These are phyloP conservation scores for Albifimbria verrucaria DNA, from an alignment of 2,329 filamentous ascomycete species.

Conservation along the genomic window DNA sequence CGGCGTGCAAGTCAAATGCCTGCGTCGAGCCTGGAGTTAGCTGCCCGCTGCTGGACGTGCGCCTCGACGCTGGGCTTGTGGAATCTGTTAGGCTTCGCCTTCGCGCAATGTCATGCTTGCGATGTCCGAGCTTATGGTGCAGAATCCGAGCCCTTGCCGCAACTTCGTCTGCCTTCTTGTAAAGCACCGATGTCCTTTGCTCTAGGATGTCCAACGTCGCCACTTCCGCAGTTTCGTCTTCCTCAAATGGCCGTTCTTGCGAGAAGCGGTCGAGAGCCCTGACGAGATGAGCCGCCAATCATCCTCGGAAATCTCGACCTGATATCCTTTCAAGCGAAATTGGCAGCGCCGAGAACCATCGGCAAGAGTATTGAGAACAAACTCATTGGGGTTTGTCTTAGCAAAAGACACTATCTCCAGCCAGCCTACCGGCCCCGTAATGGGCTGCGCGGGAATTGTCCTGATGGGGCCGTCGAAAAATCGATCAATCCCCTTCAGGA, in stretches of 20 bases:
- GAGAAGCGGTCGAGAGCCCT: constrained; percentile 78
- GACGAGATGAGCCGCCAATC: constrained; percentile 83
- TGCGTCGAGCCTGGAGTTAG: constrained; percentile 22
- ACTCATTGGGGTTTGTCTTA: constrained; percentile 74
- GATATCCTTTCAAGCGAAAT: constrained; percentile 75
- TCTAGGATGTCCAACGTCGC: constrained; percentile 82
- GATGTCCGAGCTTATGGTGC: constrained; percentile 64
- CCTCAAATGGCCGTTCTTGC: constrained; percentile 74
- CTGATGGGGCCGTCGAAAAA: constrained; percentile 79
- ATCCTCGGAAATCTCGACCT: constrained; percentile 83
- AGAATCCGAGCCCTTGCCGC: constrained; percentile 64
- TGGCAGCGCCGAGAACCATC: constrained; percentile 73
- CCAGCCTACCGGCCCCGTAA: constrained; percentile 68
- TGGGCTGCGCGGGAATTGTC: constrained; percentile 48
- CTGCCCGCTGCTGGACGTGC: constrained; percentile 27
- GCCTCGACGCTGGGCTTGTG: constrained; percentile 31
- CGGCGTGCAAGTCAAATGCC: constrained; percentile 48
- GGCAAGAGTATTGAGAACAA: constrained; percentile 65
- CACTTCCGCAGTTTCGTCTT: constrained; percentile 83
- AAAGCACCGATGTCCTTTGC: constrained; percentile 71
- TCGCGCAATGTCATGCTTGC: constrained; percentile 27
- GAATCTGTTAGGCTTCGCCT: constrained; percentile 23
- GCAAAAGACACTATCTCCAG: constrained; percentile 83
- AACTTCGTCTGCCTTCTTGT: constrained; percentile 76
- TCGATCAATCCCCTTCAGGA: constrained; percentile 82